These are phyloP conservation scores for Aspergillus pseudoviridinutans DNA, from an alignment of 2,329 filamentous ascomycete species.

Conservation along the genomic window DNA sequence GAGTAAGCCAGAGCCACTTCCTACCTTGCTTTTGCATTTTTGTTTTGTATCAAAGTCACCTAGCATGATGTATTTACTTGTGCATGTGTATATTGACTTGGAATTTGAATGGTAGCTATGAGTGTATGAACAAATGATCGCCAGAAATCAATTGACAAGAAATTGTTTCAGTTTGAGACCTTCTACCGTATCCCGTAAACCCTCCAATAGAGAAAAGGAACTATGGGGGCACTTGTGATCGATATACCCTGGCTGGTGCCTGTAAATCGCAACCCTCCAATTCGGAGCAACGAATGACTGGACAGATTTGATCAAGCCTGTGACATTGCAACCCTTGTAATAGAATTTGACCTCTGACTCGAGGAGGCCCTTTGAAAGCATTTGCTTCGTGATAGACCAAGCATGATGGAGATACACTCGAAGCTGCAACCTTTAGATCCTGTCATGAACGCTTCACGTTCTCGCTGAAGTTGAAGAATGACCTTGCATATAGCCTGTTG, in stretches of 20 bases:
- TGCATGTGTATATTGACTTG: neutral
- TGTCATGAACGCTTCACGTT: slow-evolving; percentile 5
- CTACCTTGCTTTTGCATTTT: neutral
- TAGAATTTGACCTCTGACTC: neutral
- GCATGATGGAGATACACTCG: slow-evolving; percentile 24
- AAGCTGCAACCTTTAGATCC: slow-evolving; percentile 15
- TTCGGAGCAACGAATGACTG: neutral
- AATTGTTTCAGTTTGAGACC: neutral
- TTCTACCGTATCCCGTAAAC: neutral
- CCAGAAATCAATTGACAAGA: neutral
- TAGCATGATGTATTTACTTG: neutral
- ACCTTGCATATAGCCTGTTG: slow-evolving; percentile 9
- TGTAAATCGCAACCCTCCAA: neutral
- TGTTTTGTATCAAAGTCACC: neutral
- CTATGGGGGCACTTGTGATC: neutral
- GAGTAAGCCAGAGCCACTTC: neutral
- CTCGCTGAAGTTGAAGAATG: slow-evolving; percentile 8
- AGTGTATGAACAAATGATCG: neutral
- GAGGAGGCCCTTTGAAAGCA: slow-evolving; percentile 11
- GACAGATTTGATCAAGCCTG: neutral
- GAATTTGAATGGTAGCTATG: neutral
- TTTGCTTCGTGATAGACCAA: slow-evolving; percentile 15
- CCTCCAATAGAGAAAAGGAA: neutral
- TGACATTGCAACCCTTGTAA: neutral
- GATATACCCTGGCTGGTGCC: too few relatives aligned